Conservation (phyloP, 1,139 yeast species). For the Yamadazyma epiphylla region DNA sequence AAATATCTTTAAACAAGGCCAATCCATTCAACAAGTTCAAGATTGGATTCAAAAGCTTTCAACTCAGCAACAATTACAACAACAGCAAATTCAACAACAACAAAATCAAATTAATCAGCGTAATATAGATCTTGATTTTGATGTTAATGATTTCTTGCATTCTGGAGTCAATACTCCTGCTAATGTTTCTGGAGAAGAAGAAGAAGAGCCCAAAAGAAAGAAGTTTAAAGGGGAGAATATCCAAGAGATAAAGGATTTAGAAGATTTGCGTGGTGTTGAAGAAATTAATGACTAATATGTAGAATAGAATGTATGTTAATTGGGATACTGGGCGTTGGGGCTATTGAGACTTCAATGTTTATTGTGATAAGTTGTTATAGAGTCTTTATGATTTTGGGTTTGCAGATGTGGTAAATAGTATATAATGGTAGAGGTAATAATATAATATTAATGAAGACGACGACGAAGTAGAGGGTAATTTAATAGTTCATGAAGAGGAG, state of each 20-base stretch:
- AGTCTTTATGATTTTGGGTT: no score
- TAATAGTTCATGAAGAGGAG: no score
- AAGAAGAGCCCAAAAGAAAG: slow-evolving; percentile 15
- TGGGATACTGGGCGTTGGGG: slow-evolving; percentile 1
- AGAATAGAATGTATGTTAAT: no score
- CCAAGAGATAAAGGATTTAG: slow-evolving; percentile 9
- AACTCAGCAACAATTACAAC: slow-evolving; percentile 32
- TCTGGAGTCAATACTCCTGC: slow-evolving; percentile 10
- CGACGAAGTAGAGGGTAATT: no score
- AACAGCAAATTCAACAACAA: slow-evolving; percentile 19
- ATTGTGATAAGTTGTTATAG: no score
- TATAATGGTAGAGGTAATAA: no score
- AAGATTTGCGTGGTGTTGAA: slow-evolving; percentile 3
- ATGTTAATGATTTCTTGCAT: slow-evolving; percentile 33
- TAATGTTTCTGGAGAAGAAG: slow-evolving; percentile 19
- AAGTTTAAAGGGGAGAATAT: slow-evolving; percentile 9
- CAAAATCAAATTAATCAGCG: slow-evolving; percentile 4
- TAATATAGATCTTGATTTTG: slow-evolving; percentile 31
- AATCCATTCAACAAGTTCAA: slow-evolving; percentile 54
- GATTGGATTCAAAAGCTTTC: slow-evolving; percentile 53
- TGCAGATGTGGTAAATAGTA: no score
- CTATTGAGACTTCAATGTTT: no score
- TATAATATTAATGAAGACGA: no score
- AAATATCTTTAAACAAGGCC: slow-evolving; percentile 48
- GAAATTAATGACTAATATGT: slow-evolving; percentile 2